These are phyloP conservation scores for Agaricus blazei DNA, from an alignment of 768 basidiomycete genomes.

Conservation along the genomic window DNA sequence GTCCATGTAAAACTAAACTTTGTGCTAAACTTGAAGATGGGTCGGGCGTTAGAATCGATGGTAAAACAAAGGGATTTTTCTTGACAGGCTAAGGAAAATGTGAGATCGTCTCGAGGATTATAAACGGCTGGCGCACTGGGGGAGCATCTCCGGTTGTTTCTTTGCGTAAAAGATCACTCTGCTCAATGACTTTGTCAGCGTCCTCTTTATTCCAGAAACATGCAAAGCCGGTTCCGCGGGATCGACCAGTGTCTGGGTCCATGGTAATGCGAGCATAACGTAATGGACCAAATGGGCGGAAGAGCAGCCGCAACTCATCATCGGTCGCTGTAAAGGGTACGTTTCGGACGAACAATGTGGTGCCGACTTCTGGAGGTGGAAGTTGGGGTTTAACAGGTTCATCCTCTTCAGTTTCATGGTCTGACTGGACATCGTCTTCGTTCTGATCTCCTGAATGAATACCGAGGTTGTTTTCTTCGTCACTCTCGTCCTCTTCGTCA, in stretches of 20 bases:
- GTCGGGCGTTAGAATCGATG: conserved; percentile 90
- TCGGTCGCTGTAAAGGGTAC: conserved; percentile 90
- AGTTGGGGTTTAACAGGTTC: conserved; percentile 59
- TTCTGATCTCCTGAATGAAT: conserved; percentile 38
- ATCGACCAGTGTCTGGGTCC: conserved; percentile 78
- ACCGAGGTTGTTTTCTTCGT: conserved; percentile 34
- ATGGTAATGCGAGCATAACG: conserved; percentile 91
- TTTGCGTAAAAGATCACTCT: conserved; percentile 65
- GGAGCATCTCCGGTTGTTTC: conserved; percentile 51
- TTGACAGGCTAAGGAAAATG: conserved; percentile 34
- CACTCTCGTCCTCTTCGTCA: conserved; percentile 18
- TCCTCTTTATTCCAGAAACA: conserved; percentile 95
- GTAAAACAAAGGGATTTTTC: conserved; percentile 83
- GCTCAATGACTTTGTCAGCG: conserved; percentile 78
- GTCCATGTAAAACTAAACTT: conserved; percentile 83
- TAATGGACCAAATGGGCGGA: conserved; percentile 87
- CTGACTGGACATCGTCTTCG: conserved; percentile 32
- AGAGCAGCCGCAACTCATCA: conserved; percentile 86
- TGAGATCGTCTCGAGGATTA: neutral
- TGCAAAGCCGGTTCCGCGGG: conserved; percentile 92
- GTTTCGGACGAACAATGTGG: conserved; percentile 92
- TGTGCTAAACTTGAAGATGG: conserved; percentile 82
- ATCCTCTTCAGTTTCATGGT: conserved; percentile 34
- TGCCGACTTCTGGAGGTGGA: conserved; percentile 82
- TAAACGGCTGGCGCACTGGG: conserved; percentile 18